Evolutionary conservation across 1,139 yeast genomes (phyloP).

Genomic region (Blastobotrys arbuscula): DNA sequence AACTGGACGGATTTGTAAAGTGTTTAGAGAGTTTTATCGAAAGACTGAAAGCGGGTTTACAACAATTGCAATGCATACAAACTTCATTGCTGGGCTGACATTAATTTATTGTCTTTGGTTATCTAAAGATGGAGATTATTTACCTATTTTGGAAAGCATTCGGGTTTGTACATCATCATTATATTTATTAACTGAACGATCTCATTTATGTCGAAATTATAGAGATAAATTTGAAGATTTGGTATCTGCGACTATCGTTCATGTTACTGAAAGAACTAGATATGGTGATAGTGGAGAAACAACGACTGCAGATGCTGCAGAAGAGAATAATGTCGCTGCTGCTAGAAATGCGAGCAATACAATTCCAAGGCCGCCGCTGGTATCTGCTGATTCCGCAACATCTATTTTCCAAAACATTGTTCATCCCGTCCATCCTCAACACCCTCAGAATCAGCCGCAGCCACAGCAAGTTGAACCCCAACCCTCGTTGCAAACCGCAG

Average conservation of each 20-base stretch:
- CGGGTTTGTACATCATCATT: constrained; percentile 55
- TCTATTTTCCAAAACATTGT: constrained; percentile 14
- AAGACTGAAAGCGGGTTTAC: constrained; percentile 54
- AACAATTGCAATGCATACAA: constrained; percentile 55
- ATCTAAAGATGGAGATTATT: constrained; percentile 41
- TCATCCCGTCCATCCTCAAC: constrained; percentile 6
- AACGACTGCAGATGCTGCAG: background rate
- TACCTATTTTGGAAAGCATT: constrained; percentile 43
- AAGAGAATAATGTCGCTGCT: background rate
- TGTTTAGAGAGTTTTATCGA: constrained; percentile 53
- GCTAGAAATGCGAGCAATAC: background rate
- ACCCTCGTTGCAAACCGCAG: background rate
- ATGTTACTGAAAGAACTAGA: constrained; percentile 27
- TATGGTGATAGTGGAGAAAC: background rate
- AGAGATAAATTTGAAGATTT: constrained; percentile 59
- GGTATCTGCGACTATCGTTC: constrained; percentile 46
- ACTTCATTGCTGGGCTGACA: constrained; percentile 59
- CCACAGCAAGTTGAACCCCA: constrained; percentile 1
- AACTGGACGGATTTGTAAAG: constrained; percentile 57
- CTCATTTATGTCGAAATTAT: constrained; percentile 50
- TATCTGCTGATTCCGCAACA: constrained; percentile 13
- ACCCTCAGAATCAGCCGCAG: background rate
- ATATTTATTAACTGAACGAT: constrained; percentile 58
- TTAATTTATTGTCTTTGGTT: constrained; percentile 56
- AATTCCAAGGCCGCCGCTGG: constrained; percentile 6